Percentiles rank a stretch among this genome's conserved stretches.
Evolutionary conservation across 441 rosid genomes (phyloP).

Genomic region (Populus hybrid): DNA sequence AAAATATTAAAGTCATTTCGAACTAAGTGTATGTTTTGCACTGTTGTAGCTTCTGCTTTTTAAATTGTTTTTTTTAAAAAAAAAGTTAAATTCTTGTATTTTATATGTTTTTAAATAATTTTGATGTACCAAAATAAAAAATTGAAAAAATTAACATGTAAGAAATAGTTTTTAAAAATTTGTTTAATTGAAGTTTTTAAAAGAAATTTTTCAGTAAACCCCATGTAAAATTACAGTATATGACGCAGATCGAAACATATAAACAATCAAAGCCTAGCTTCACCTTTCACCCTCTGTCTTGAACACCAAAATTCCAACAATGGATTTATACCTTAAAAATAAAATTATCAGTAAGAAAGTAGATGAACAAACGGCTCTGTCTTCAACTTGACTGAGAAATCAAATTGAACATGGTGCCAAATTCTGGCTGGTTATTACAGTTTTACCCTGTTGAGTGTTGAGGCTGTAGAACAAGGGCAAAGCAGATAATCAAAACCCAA

Average conservation of each 20-base stretch:
- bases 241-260: too few species aligned
- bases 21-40: too few species aligned
- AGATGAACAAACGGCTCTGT: neutral
- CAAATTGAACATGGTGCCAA: too few species aligned
- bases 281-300: neutral
- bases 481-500: neutral
- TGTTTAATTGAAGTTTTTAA: too few species aligned
- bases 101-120: too few species aligned
- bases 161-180: too few species aligned
- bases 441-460: neutral
- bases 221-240: neutral
- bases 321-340: neutral
- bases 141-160: too few species aligned
- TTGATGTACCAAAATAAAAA: too few species aligned
- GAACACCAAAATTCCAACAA: neutral
- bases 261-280: neutral
- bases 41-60: accelerated
- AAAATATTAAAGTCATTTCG: too few species aligned
- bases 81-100: too few species aligned
- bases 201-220: too few species aligned
- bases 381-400: neutral
- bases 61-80: too few species aligned
- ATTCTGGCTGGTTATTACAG: neutral
- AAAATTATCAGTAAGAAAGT: neutral
- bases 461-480: neutral